A percentile compares a stretch with the other conserved stretches of the same genome.
phyloP scores from a whole-genome alignment of 768 basidiomycete genomes.

The Pisolithus sp. region DNA sequence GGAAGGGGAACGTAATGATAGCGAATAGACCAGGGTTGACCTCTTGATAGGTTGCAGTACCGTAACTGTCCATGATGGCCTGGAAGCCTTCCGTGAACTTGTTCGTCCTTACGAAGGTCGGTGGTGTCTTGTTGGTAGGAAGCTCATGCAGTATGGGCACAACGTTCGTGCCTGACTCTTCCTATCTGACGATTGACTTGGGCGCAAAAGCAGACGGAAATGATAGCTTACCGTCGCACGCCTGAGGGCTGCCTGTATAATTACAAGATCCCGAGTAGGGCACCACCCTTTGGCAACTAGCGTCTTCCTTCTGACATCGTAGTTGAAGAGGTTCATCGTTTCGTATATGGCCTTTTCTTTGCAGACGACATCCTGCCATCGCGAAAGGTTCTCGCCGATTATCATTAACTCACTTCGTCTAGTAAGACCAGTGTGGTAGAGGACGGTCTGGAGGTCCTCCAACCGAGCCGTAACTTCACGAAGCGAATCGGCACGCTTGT shows the following conservation, averaged over 20 bases:
- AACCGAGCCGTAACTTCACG: conserved; percentile 83
- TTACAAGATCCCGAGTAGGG: conserved; percentile 83
- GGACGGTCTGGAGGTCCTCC: conserved; percentile 83
- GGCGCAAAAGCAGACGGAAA: not conserved
- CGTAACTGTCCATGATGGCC: conserved; percentile 97
- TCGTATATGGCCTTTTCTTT: conserved; percentile 97
- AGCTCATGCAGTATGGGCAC: conserved; percentile 91
- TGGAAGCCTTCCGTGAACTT: conserved; percentile 97
- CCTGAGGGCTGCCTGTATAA: conserved; percentile 80
- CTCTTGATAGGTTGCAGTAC: conserved; percentile 91
- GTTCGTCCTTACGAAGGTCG: conserved; percentile 91
- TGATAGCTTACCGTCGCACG: conserved; percentile 66
- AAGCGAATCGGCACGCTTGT: conserved; percentile 86
- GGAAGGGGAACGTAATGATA: conserved; percentile 90
- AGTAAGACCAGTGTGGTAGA: conserved; percentile 83
- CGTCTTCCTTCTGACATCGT: conserved; percentile 89
- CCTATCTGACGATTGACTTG: conserved; percentile 29
- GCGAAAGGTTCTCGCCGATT: conserved; percentile 77
- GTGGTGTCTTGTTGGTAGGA: conserved; percentile 84
- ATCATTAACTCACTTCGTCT: conserved; percentile 77
- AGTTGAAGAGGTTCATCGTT: conserved; percentile 92
- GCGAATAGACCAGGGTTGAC: conserved; percentile 95
- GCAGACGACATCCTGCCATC: conserved; percentile 90
- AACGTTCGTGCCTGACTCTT: conserved; percentile 88
- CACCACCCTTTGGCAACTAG: conserved; percentile 98